These are phyloP conservation scores for Stephanodiscus minutulus DNA, from an alignment of 108 stramenopile genomes.

Conservation along the genomic window DNA sequence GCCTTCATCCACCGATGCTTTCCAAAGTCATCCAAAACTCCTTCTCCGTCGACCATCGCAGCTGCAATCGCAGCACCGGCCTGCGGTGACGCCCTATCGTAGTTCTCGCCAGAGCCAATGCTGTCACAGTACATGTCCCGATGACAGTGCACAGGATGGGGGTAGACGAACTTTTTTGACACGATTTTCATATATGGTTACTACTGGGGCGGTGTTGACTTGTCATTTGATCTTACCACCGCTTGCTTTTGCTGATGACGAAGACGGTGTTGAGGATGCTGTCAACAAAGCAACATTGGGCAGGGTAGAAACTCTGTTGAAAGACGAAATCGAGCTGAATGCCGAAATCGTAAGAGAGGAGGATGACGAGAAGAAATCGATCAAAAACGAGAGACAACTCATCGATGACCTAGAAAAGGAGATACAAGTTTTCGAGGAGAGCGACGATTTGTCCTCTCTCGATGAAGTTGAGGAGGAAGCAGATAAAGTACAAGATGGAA, in stretches of 20 bases:
- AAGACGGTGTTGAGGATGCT: background rate
- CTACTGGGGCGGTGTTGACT: background rate
- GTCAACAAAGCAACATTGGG: conserved; percentile 5
- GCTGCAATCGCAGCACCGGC: background rate
- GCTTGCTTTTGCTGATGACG: conserved; percentile 1
- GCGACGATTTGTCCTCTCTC: conserved; percentile 7
- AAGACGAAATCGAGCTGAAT: conserved; percentile 33
- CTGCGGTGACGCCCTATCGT: background rate
- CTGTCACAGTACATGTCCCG: background rate
- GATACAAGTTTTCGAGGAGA: conserved; percentile 27
- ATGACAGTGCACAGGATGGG: background rate
- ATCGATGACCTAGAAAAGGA: conserved; percentile 36
- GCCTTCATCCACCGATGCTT: background rate
- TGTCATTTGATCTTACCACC: background rate
- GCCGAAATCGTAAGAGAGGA: conserved; percentile 26
- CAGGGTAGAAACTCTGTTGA: conserved; percentile 23
- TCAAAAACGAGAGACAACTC: conserved; percentile 36
- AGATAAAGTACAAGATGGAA: conserved; percentile 22
- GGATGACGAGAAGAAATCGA: conserved; percentile 35
- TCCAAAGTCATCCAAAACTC: background rate
- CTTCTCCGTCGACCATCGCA: background rate
- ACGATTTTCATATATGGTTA: background rate
- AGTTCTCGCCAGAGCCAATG: background rate
- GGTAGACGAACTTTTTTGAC: background rate
- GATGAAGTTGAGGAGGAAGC: conserved; percentile 22